A percentile compares a stretch with the other conserved stretches of the same genome.
These are phyloP conservation scores for Rosa multiflora DNA, from an alignment of 306 rosid genomes.

Conservation along the genomic window DNA sequence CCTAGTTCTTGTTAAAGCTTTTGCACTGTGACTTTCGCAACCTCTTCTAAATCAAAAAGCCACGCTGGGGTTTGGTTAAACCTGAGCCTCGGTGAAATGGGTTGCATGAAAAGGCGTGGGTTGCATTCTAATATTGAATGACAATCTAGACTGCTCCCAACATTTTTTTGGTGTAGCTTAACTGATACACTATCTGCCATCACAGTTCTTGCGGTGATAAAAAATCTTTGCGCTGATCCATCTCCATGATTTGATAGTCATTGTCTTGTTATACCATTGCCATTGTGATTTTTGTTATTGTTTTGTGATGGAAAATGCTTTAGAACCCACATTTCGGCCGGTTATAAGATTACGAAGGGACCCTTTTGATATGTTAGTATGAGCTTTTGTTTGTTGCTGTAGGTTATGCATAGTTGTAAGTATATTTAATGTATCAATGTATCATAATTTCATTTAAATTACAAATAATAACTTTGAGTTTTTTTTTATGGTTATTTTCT, in stretches of 20 bases:
- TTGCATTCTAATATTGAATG: conserved; percentile 89
- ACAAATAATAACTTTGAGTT: background rate
- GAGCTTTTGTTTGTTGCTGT: background rate
- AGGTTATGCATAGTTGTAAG: background rate
- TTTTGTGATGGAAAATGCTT: background rate
- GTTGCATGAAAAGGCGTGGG: conserved; percentile 89
- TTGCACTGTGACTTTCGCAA: conserved; percentile 84
- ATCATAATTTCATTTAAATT: no score
- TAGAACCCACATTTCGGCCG: background rate
- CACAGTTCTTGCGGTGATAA: conserved; percentile 61
- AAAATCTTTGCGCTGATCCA: conserved; percentile 68
- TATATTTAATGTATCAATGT: no score
- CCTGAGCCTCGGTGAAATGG: conserved; percentile 27
- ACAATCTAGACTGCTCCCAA: conserved; percentile 73
- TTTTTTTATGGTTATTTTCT: background rate
- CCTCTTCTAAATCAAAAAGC: conserved; percentile 60
- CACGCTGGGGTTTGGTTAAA: background rate
- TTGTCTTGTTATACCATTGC: background rate
- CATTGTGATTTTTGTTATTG: background rate
- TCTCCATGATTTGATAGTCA: background rate
- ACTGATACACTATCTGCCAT: conserved; percentile 22
- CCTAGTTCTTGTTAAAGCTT: conserved; percentile 66
- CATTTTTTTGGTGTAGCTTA: conserved; percentile 12
- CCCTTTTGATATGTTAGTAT: background rate
- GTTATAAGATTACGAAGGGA: background rate